These are phyloP conservation scores for Malus hybrid DNA, from an alignment of 331 rosid species.

Conservation along the genomic window DNA sequence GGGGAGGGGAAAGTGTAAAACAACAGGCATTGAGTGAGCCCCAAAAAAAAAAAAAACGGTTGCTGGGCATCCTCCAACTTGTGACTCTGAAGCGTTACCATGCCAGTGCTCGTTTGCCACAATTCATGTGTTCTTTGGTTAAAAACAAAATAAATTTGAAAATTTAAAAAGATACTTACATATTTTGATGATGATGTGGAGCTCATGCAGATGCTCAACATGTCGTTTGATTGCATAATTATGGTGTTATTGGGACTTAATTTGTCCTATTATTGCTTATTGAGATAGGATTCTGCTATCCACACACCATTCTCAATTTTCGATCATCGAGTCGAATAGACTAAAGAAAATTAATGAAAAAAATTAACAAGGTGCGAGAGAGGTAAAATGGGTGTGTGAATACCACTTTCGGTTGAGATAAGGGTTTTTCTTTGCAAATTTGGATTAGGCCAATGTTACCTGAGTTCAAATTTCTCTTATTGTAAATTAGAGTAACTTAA, in stretches of 20 bases:
- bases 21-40: not conserved
- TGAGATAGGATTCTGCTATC: no score
- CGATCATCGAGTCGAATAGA: no score
- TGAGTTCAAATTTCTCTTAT: not conserved
- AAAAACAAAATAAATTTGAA: not conserved
- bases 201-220: not conserved
- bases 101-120: not conserved
- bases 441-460: not conserved
- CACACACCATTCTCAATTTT: no score
- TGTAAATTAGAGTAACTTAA: not conserved
- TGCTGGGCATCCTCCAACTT: not conserved
- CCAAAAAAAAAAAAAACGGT: not conserved
- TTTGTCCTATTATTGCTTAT: not conserved
- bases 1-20: not conserved
- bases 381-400: no score
- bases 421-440: not conserved
- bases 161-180: not conserved
- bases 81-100: not conserved
- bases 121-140: not conserved
- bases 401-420: not conserved
- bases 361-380: no score
- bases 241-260: not conserved
- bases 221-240: not conserved
- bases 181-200: not conserved
- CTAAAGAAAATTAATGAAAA: no score